Conservation (phyloP, 1,284 basidiomycete species). For the Cutaneotrichosporon spelunceum region DNA sequence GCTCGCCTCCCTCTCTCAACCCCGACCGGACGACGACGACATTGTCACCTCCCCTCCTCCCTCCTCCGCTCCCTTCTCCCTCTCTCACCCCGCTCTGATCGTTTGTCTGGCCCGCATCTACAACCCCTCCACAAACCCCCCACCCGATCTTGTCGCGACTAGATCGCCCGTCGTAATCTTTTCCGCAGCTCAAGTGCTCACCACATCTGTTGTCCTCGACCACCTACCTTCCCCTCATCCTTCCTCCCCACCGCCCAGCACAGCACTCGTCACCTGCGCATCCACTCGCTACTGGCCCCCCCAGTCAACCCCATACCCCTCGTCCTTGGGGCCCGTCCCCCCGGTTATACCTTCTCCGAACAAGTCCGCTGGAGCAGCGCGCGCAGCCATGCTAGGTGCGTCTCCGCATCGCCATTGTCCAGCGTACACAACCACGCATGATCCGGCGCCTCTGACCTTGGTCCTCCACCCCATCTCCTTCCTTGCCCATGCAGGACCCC, state of each 20-base stretch:
- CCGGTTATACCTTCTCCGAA: neutral
- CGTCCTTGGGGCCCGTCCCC: neutral
- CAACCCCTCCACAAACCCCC: neutral
- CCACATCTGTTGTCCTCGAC: neutral
- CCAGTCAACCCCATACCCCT: neutral
- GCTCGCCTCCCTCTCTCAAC: neutral
- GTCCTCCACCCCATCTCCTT: neutral
- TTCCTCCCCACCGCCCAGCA: neutral
- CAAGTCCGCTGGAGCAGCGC: neutral
- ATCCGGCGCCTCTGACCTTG: neutral
- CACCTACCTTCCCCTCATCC: neutral
- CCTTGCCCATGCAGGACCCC: no score
- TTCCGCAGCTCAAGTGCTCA: neutral
- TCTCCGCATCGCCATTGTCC: neutral
- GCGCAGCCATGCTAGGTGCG: conserved; percentile 12
- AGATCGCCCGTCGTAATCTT: neutral
- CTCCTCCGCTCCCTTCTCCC: neutral
- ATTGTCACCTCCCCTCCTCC: no score
- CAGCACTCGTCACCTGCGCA: neutral
- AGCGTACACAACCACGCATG: neutral
- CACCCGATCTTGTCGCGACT: neutral
- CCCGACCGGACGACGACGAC: neutral
- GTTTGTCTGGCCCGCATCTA: neutral
- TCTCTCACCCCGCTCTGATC: neutral
- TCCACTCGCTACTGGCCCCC: neutral